Evolutionary conservation across 108 stramenopile genomes (phyloP), one percentile per base, ranked within the genome.

Genomic region (Skeletonema tropicum): DNA sequence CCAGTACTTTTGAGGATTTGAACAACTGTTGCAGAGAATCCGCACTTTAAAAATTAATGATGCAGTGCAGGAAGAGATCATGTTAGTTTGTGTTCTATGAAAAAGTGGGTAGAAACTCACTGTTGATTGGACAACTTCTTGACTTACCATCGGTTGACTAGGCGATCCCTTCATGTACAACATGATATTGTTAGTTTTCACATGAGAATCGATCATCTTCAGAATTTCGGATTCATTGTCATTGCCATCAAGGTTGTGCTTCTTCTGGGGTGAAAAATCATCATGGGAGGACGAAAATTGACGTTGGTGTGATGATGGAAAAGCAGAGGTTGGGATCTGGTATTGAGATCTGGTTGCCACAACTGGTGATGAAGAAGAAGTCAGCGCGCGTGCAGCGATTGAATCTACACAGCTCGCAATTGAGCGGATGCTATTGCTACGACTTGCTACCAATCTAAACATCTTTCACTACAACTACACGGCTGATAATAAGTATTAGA

Each of bases 111-210:
- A n/a, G n/a, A n/a, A n/a, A n/a, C n/a, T n/a, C n/a, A n/a, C 11
- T 39, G 1, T 39, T 39, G 38, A 39, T 39, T 9, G 38, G 38
- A 29, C 26, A 21, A 55, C 15, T 3, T 25, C 8, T 25, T 55
- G 14, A 4, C 52, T 55, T 23, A 55, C 52, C 90, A 91, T 90
- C 14, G 99, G 99, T 79, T 87, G 85, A 32, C 76, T 36, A 14
- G 98, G 98, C 29, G 95, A 98, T 41, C 99, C 99, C 80, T 99
- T 99, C 99, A 99, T 99, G 90, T 98, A 99, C n/a, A 99, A 88
- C 97, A 99, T 96, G 57, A 99, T 77, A 6, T 69, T 89, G 70
- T 96, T 93, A 61, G 65, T 66, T 38, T 83, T 80, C 33, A 96
- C 90, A 64, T 92, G 93, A 31, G 88, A 77, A 41, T 90, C 70